phyloP scores from a whole-genome alignment of 2,329 filamentous ascomycete species.

The Leptoxyphium fumago region DNA sequence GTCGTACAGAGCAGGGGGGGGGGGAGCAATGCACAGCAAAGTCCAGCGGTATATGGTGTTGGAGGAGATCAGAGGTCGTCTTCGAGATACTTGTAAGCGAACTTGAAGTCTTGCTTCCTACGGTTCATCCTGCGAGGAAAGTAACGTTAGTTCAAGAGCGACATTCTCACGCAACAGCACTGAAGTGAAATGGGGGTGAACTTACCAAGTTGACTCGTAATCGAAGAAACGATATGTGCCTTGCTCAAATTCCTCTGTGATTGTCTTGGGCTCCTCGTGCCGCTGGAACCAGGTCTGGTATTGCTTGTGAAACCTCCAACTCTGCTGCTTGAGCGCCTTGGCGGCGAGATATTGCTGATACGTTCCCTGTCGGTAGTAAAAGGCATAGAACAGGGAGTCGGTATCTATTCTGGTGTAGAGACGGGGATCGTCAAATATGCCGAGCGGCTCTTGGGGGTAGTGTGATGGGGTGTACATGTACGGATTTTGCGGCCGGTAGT shows the following conservation, averaged over 20 bases:
- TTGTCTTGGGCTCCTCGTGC: constrained; percentile 95
- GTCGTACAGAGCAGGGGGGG: background rate
- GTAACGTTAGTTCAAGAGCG: background rate
- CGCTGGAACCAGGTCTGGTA: constrained; percentile 99
- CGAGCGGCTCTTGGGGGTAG: constrained; percentile 83
- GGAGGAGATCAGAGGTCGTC: constrained; percentile 53
- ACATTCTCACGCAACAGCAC: background rate
- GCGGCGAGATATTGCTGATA: constrained; percentile 93
- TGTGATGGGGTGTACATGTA: constrained; percentile 61
- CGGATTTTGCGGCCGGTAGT: constrained; percentile 70
- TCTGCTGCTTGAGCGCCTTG: constrained; percentile 94
- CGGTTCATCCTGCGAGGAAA: constrained; percentile 73
- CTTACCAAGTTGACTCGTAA: constrained; percentile 96
- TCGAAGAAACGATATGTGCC: constrained; percentile 99
- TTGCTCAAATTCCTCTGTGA: constrained; percentile 97
- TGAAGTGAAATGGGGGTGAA: constrained; percentile 9
- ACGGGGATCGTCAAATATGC: constrained; percentile 80
- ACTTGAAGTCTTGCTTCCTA: constrained; percentile 94
- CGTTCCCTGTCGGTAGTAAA: constrained; percentile 95
- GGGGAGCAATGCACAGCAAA: background rate
- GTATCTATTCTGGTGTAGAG: constrained; percentile 84
- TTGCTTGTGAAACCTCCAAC: constrained; percentile 98
- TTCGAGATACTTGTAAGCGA: constrained; percentile 93
- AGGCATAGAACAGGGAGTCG: constrained; percentile 94
- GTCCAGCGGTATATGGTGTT: background rate